Evolutionary conservation across 176 grass and related monocot species (phyloP), one percentile per base, ranked within the genome.

Genomic region (Triticum turgidum): DNA sequence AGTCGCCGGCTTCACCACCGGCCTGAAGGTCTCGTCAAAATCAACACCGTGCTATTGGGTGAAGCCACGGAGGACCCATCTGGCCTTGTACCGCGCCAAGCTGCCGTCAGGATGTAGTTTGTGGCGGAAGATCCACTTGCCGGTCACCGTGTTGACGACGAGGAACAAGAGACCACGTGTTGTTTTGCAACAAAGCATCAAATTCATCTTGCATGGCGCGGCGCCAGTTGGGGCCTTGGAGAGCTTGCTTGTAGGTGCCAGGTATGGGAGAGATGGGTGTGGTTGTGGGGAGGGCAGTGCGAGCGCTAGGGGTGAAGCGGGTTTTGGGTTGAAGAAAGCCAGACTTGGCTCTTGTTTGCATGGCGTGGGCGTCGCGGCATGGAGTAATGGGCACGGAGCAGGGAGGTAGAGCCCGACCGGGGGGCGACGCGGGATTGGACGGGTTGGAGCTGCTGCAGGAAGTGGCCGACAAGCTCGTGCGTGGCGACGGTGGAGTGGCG

Each of bases 391-490:
- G 42, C 0, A 45, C 42, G 1, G 0, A 10, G 42, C 42, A 10
- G 0, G 42, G 2, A 0, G 42, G 8, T 0, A 45, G 42, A 2
- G 42, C 10, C 1, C 7, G 6, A 1, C 38, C 38, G 1, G 38
- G 6, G 1, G 38, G 38, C 7, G 38, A 39, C 0, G 9, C 10
- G 42, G 42, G 42, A 9, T 11, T 2, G 42, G 42, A 9, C 0
- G 42, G 1, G 35, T 5, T 4, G 35, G 35, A 37, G 5, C 35
- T 25, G 1, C 25, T 25, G 25, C 25, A 1, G 25, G 25, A 25
- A 25, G 25, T 25, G 25, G 25, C 25, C 25, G 25, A 25, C 25
- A 25, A 25, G 25, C 25, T 25, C 25, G 25, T 25, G 25, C 25
- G 25, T 25, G 25, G 25, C 25, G 25, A 25, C 25, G 25, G 25